phyloP scores from a whole-genome alignment of 1,284 basidiomycete genomes.

The Pseudozyma tsukubaensis region DNA sequence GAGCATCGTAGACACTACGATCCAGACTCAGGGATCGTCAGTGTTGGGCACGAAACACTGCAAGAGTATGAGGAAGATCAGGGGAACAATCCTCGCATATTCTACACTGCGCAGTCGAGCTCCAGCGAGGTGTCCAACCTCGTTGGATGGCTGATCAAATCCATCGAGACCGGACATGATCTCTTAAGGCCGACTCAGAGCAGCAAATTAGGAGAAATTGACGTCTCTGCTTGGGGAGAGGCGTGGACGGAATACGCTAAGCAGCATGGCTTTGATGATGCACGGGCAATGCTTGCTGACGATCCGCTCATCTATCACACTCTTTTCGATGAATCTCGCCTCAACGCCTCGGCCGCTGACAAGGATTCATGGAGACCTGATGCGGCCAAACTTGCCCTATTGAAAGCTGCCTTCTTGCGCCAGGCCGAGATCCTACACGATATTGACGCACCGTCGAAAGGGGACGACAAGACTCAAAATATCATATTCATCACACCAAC shows the following conservation, averaged over 20 bases:
- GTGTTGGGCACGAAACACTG: neutral
- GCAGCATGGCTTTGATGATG: constrained; percentile 30
- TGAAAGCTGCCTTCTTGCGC: constrained; percentile 8
- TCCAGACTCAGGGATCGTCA: no score
- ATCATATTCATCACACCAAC: constrained; percentile 39
- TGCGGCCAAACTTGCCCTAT: neutral
- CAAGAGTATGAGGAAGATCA: constrained; percentile 4
- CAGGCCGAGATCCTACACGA: constrained; percentile 8
- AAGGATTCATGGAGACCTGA: constrained; percentile 14
- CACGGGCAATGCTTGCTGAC: constrained; percentile 31
- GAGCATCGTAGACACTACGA: no score
- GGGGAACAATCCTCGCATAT: constrained; percentile 13
- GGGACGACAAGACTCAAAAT: neutral
- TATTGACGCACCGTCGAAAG: neutral
- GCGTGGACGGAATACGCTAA: constrained; percentile 32
- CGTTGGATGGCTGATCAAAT: constrained; percentile 2
- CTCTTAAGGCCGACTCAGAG: neutral
- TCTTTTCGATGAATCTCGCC: constrained; percentile 36
- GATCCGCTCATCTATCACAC: constrained; percentile 37
- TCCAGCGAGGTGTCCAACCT: constrained; percentile 23
- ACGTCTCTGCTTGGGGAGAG: constrained; percentile 13
- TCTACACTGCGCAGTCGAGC: constrained; percentile 23
- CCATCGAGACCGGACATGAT: neutral
- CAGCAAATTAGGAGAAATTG: constrained; percentile 15
- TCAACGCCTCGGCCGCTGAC: constrained; percentile 2